Evolutionary conservation across 495 filamentous ascomycete genomes (phyloP), one percentile per base, ranked within the genome.

Genomic region (Xylaria cubensis): DNA sequence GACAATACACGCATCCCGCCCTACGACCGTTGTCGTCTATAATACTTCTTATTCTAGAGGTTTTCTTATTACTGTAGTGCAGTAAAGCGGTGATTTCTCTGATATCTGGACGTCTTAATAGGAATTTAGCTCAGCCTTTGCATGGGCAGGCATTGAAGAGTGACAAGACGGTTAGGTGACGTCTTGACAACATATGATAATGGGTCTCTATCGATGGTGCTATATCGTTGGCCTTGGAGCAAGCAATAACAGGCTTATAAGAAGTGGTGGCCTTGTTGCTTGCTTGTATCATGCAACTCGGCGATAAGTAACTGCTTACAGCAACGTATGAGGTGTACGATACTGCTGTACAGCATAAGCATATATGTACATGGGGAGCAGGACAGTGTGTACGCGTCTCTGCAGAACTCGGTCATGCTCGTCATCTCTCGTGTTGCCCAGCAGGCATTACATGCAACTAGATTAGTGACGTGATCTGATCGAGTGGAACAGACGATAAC

Each of bases 381-480:
- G 65, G 10, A 48, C n/a, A 24, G 36, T 26, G 34, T 44, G 34
- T 44, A 34, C 65, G 48, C 65, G 65, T 56, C n/a, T 67, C 65
- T 67, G 65, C 65, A 56, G 48, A 50, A 44, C 26, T 67, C 65
- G 65, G 65, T 42, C 65, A 41, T 67, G 42, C 44, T 67, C 19
- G 42, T 64, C 64, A 53, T 51, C 46, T 42, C 50, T 67, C 65
- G 65, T 67, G 65, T 67, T 44, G 76, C 76, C 71, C 62, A 71
- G 74, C 67, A 68, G 58, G 74, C 72, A 78, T 78, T 67, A 13
- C 12, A 42, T 13, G 39, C 39, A 42, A 9, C 1, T 12, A 69
- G 68, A 72, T 70, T 69, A 71, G 69, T 71, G 46, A 64, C 76
- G 70, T 74, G 74, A 73, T 78, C 73, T 74, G 72, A 73, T 78